Evolutionary conservation across 2,329 filamentous ascomycete species (phyloP), one percentile per base, ranked within the genome.

Genomic region (Cladosporium colombiae): DNA sequence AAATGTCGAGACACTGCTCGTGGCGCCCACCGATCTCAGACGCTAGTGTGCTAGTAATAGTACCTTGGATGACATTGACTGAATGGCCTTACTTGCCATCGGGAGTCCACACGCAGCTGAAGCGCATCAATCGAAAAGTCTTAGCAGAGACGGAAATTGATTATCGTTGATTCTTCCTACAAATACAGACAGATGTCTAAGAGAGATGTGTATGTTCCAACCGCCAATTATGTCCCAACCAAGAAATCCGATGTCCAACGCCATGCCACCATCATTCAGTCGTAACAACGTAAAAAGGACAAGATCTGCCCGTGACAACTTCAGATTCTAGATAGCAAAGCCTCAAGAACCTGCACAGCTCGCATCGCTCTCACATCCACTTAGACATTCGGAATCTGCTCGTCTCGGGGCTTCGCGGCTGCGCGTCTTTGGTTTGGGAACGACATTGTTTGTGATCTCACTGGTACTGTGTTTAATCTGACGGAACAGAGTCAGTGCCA

Each of bases 331-430:
- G 21, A 57, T 0, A 13, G 10, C 56, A 46, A 13, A 21, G 8
- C 3, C n/a, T 62, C 49, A 62, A 53, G 31, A 31, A 29, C 6
- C 31, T 23, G 14, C 46, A 21, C 44, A 53, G 25, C 60, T 53
- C 21, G 60, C 16, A 21, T 62, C 60, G 37, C 60, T 62, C 46
- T 62, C 60, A 35, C 31, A 27, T 8, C 29, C 46, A 21, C 60
- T 62, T 3, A 40, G 31, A 53, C 37, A 25, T 14, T 53, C 60
- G 13, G 60, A 62, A 10, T 62, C 60, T 37, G 49, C 49, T 55
- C 60, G 49, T 62, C 33, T 49, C 8, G 18, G 27, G 5, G 40
- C 25, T 33, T 49, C 25, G 40, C 58, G 40, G 6, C n/a, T 10
- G 3, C n/a, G 16, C 10, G 18, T 16, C 5, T 11, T 61, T 46